phyloP scores from a whole-genome alignment of 129 eudicot species.

The Chrysanthemum seticuspe region DNA sequence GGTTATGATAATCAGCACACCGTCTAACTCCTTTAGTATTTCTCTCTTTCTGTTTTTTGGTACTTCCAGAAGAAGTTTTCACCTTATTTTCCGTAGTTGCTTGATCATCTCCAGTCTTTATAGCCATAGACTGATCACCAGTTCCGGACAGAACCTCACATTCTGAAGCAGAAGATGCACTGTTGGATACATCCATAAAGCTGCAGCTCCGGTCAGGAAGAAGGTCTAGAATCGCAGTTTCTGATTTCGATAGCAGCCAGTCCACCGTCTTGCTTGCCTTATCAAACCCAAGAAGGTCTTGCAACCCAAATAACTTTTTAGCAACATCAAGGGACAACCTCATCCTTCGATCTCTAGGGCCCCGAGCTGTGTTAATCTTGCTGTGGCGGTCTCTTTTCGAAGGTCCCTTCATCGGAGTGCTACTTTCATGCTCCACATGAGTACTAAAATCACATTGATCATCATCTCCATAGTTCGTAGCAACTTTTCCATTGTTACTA shows the following conservation, averaged over 20 bases:
- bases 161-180: constrained; percentile 49
- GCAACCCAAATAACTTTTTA: constrained; percentile 58
- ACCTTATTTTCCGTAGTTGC: constrained; percentile 7
- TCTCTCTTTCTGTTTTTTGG: constrained; percentile 30
- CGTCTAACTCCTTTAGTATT: constrained; percentile 26
- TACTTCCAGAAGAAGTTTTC: constrained; percentile 3
- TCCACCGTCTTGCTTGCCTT: constrained; percentile 81
- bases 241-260: constrained; percentile 61
- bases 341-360: constrained; percentile 85
- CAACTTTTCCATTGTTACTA: constrained; percentile 22
- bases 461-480: constrained; percentile 3
- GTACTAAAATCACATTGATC: constrained; percentile 3
- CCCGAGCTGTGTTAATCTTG: constrained; percentile 82
- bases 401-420: constrained; percentile 26
- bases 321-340: constrained; percentile 83
- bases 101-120: constrained; percentile 16
- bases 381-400: constrained; percentile 73
- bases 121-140: constrained; percentile 31
- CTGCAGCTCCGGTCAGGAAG: constrained; percentile 18
- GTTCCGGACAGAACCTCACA: constrained; percentile 52
- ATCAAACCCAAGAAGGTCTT: constrained; percentile 74
- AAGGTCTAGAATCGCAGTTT: constrained; percentile 57
- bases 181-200: constrained; percentile 31
- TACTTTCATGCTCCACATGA: constrained; percentile 24
- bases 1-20: constrained; percentile 36